These are phyloP conservation scores for Corymbia citriodora DNA, from an alignment of 441 rosid species.

Conservation along the genomic window DNA sequence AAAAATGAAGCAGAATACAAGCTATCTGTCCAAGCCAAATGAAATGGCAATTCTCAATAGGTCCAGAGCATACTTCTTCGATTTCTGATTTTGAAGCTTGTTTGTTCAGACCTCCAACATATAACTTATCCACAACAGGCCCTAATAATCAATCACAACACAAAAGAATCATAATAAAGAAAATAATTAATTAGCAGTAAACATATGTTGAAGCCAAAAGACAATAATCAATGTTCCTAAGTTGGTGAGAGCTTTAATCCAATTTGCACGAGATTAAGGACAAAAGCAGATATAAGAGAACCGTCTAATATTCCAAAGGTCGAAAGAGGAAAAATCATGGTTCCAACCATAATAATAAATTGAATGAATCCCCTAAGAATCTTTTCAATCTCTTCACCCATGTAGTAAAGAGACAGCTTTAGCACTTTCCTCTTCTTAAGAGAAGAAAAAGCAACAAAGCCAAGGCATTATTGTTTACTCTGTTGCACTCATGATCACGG, in stretches of 20 bases:
- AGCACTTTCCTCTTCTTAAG: not conserved
- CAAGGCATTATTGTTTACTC: not conserved
- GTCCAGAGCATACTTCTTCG: slow-evolving; percentile 51
- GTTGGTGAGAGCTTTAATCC: not conserved
- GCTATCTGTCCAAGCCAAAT: not conserved
- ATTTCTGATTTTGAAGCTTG: slow-evolving; percentile 60
- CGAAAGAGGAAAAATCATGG: not conserved
- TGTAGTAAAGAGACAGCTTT: not conserved
- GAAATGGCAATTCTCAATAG: not conserved
- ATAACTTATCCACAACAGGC: slow-evolving; percentile 55
- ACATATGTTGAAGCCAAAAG: not conserved
- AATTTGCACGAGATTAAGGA: not conserved
- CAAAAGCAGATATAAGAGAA: not conserved
- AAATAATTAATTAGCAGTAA: slow-evolving; percentile 1
- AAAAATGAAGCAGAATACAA: not conserved
- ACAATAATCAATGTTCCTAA: not conserved
- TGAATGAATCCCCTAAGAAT: not conserved
- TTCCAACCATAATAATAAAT: not conserved
- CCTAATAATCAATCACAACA: slow-evolving; percentile 17
- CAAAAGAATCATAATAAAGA: not conserved
- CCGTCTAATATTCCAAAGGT: not conserved
- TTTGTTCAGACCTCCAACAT: slow-evolving; percentile 67
- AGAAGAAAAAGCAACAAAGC: not conserved
- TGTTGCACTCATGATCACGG: not conserved
- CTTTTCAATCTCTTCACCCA: not conserved